phyloP scores from a whole-genome alignment of 495 filamentous ascomycete genomes.

The Trichocladium uniseriatum region DNA sequence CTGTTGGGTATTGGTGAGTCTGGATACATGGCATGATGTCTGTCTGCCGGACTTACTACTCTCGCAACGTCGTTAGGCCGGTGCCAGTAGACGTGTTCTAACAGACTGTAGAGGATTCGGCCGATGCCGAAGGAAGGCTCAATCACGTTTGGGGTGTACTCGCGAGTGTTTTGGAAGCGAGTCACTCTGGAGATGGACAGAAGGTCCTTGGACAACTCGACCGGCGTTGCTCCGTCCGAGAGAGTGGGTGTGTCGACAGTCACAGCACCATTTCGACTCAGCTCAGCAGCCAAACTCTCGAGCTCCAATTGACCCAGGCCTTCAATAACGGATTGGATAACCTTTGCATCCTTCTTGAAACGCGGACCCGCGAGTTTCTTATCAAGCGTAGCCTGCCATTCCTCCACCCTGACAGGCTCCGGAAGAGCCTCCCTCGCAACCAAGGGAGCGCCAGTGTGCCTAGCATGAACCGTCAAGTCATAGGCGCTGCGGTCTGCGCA shows the following conservation, averaged over 20 bases:
- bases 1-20: constrained; percentile 14
- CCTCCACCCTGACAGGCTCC: constrained; percentile 50
- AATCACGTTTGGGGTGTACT: constrained; percentile 61
- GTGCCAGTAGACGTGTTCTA: constrained; percentile 23
- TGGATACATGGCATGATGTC: too few species aligned
- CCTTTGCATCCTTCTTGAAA: constrained; percentile 51
- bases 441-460: constrained; percentile 50
- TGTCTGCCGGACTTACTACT: constrained; percentile 45
- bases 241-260: constrained; percentile 45
- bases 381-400: constrained; percentile 52
- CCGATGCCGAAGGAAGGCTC: constrained; percentile 67
- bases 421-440: constrained; percentile 49
- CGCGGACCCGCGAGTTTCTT: constrained; percentile 58
- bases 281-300: constrained; percentile 42
- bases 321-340: constrained; percentile 48
- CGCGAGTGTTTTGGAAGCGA: constrained; percentile 40
- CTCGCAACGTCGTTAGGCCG: constrained; percentile 54
- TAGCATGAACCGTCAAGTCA: constrained; percentile 55
- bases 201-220: constrained; percentile 49
- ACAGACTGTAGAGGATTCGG: constrained; percentile 47
- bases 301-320: constrained; percentile 40
- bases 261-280: constrained; percentile 46
- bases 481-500: constrained; percentile 62
- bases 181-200: constrained; percentile 48
- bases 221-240: constrained; percentile 48